Base-by-base conservation (phyloP, 805 yeast species). In the Lipomyces sp. region DNA sequence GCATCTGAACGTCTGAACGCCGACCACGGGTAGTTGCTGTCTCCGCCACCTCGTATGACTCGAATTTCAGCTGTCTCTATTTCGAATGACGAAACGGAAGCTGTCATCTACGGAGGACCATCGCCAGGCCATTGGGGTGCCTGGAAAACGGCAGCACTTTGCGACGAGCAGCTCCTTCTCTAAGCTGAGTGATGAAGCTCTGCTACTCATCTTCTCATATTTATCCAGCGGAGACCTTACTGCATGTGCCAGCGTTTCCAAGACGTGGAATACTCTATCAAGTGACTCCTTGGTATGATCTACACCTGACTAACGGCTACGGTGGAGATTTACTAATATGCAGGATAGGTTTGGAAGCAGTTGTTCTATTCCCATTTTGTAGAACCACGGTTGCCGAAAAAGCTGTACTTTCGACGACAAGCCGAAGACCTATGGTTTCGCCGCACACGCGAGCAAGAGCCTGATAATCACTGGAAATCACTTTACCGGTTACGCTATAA, bases 171-270 rank as follows among this genome's bases (percentile, higher is more conserved):
- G 11, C 35, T 18, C 10, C 59, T 30, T 62, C 32, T 58, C 24
- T 2, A 48, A 56, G 11, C 64, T 64, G 59, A 63, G 67, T 34
- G 62, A 67, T 39, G 70, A 67, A 39, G 67, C 70, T 5, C n/a
- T 64, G 0, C 58, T 67, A 5, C 62, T 33, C 32, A 60, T 67
- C n/a, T 62, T 67, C 35, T 61, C 70, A 37, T 50, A 56, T 54
- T 61, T 67, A 4, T 29, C 61, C 4, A 45, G 63, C 29, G 24
- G 48, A 10, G 70, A 67, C 45, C 45, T 67, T 11, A 54, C 65
- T 8, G 45, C 32, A 5, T 64, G 70, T 48, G 45, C 70, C 29
- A 32, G 65, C 18, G 64, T 65, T 4, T 67, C 65, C 29, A 42
- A 42, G 34, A 61, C 34, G 37, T 55, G 58, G 32, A 42, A 67